Conservation (phyloP, 805 yeast genomes). For the Pichia heedii region DNA sequence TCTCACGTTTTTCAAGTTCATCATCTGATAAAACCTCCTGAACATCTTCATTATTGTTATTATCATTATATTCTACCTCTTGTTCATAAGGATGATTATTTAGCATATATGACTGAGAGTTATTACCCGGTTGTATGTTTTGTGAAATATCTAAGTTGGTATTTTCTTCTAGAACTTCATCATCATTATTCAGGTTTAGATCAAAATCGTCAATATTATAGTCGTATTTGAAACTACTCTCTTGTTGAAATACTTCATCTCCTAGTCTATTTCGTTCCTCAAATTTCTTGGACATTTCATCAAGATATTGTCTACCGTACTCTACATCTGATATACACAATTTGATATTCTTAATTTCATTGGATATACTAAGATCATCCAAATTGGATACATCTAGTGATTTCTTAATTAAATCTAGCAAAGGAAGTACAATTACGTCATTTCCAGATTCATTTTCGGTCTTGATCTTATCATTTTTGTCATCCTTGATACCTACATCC, state of each 20-base stretch:
- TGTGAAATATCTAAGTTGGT: background rate
- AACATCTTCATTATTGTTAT: background rate
- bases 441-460: background rate
- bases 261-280: background rate
- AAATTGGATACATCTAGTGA: background rate
- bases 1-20: background rate
- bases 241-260: background rate
- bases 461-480: background rate
- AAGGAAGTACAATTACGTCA: background rate
- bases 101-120: background rate
- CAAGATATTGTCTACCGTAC: constrained; percentile 4
- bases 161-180: constrained; percentile 1
- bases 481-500: background rate
- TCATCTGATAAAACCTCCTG: background rate
- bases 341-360: constrained; percentile 6
- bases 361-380: background rate
- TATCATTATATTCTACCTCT: background rate
- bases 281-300: constrained; percentile 2
- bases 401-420: background rate
- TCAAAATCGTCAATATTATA: constrained; percentile 6
- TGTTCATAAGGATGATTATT: background rate
- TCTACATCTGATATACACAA: constrained; percentile 4
- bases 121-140: background rate
- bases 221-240: background rate
- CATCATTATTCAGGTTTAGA: background rate